Evolutionary conservation across 139 green algal species (phyloP), one percentile per base, ranked within the genome.

Genomic region (Marvania coccoides): DNA sequence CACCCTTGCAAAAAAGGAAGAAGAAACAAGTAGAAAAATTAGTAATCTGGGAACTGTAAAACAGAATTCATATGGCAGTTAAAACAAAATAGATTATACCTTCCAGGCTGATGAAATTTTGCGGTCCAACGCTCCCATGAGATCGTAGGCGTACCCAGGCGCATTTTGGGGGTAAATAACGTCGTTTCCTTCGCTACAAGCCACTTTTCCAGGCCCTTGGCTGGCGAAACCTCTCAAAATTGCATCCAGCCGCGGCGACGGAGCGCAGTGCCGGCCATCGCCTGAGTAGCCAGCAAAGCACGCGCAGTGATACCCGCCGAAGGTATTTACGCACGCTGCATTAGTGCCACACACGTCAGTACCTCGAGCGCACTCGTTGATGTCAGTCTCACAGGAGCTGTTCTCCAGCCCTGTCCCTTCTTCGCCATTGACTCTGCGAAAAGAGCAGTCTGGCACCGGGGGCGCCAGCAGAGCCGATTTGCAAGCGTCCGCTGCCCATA

Each of bases 301-400:
- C 6, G 31, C 23, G 71, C 82, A 88, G 37, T 13, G 63, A 57
- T 58, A 87, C 35, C 67, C 58, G 23, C 76, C 71, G 1, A 40
- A 9, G 24, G 47, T 75, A 69, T 88, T 81, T 39, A 71, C 65
- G 67, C 82, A 88, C 9, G 39, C 64, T 15, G 80, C 73, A 48
- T 81, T 71, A 0, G 55, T 12, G 37, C 60, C 40, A 46, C 81
- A 87, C 7, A 48, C 47, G 6, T 65, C 45, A 1, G 69, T 81
- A 23, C 51, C 65, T 1, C 81, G 42, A 2, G 73, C 65, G 46
- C 81, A 87, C 45, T 87, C 81, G 53, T 87, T 81, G 48, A 87
- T 75, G 38, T 86, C 77, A 13, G 72, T 48, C 26, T 65, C 45
- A 71, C 81, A 87, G 12, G 6, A 6, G 24, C 67, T 39, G 3